These are phyloP conservation scores for Ilyonectria sp. DNA, from an alignment of 2,329 filamentous ascomycete genomes.

Conservation along the genomic window DNA sequence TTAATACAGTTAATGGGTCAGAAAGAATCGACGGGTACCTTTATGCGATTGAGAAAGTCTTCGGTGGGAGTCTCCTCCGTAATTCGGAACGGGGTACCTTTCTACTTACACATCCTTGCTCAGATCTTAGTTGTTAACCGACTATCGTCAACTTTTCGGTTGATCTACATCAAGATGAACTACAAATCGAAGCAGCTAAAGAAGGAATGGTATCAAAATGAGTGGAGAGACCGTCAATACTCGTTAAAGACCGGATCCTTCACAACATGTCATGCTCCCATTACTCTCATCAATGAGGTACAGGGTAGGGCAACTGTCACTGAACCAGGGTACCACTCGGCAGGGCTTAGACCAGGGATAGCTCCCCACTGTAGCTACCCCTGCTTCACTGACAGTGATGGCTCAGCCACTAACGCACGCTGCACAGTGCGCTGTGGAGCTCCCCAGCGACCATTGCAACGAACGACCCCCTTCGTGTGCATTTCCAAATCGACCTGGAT, in stretches of 20 bases:
- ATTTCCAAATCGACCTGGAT: neutral
- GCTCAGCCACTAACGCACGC: conserved; percentile 29
- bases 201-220: too few relatives aligned
- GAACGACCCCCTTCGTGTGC: neutral
- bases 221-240: too few relatives aligned
- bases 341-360: neutral
- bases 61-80: neutral
- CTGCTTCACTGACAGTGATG: conserved; percentile 12
- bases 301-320: neutral
- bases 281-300: neutral
- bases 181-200: too few relatives aligned
- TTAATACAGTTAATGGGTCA: neutral
- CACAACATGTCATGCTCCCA: too few relatives aligned
- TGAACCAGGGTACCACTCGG: neutral
- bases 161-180: too few relatives aligned
- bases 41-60: neutral
- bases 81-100: too few relatives aligned
- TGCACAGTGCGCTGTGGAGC: conserved; percentile 25
- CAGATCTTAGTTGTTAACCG: too few relatives aligned
- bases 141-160: too few relatives aligned
- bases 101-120: too few relatives aligned
- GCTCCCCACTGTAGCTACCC: conserved; percentile 25
- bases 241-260: too few relatives aligned
- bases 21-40: neutral
- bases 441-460: conserved; percentile 20